Percentiles rank a stretch among this genome's conserved stretches.
phyloP scores from a whole-genome alignment of 148 eudicot genomes.

The Rhododendron vialii region DNA sequence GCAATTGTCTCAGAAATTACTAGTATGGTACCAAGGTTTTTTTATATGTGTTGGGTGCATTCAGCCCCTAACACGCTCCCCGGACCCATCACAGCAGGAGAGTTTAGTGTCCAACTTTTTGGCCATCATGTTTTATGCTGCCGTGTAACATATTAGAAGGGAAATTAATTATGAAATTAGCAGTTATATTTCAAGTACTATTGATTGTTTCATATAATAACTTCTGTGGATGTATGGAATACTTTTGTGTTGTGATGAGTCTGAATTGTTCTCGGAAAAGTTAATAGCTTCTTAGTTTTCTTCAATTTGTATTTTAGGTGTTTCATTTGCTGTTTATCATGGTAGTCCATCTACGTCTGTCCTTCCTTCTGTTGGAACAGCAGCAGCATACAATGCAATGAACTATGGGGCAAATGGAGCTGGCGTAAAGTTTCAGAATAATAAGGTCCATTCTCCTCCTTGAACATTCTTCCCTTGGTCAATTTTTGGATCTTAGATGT shows the following conservation, averaged over 20 bases:
- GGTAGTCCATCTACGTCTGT: constrained; percentile 41
- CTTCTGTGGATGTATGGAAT: neutral
- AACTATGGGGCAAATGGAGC: constrained; percentile 76
- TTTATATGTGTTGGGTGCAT: neutral
- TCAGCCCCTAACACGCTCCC: neutral
- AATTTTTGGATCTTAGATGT: neutral
- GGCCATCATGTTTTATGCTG: neutral
- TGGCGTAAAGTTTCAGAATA: constrained; percentile 60
- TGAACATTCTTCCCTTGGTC: neutral
- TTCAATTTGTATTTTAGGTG: constrained; percentile 38
- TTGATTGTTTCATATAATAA: neutral
- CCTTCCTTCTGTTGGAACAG: constrained; percentile 35
- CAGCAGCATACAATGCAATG: constrained; percentile 48
- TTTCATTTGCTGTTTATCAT: constrained; percentile 40
- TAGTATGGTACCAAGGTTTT: neutral
- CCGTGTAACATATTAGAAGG: neutral
- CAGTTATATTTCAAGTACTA: neutral
- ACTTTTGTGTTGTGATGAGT: neutral
- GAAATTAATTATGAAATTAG: neutral
- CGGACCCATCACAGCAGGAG: neutral
- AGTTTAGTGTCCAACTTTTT: neutral
- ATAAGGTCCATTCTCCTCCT: constrained; percentile 54
- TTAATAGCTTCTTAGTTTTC: constrained; percentile 22
- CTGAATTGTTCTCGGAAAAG: neutral
- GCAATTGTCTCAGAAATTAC: neutral